Conservation (phyloP, 2,329 filamentous ascomycete species). For the Neonectria neomacrospora region DNA sequence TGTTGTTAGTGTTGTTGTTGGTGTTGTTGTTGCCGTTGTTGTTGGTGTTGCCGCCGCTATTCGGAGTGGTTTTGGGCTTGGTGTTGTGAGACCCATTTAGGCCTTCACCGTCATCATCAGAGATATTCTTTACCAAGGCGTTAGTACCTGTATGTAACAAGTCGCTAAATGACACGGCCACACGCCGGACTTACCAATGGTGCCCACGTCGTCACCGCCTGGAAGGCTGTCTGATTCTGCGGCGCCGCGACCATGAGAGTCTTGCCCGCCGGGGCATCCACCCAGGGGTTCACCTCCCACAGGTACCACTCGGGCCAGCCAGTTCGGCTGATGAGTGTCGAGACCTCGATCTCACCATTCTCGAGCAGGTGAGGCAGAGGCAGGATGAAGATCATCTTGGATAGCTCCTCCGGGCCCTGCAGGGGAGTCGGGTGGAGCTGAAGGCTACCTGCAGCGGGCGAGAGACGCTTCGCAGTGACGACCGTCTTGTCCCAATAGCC, state of each 20-base stretch:
- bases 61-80: not conserved
- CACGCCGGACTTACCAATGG: not conserved
- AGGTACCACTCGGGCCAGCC: not conserved
- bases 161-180: not conserved
- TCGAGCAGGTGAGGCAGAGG: not conserved
- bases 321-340: not conserved
- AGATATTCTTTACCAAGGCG: not conserved
- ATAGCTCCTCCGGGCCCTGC: not conserved
- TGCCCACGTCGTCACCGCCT: not conserved
- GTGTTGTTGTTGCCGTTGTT: not conserved
- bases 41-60: not conserved
- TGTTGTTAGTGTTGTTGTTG: not conserved
- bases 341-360: not conserved
- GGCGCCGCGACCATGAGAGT: constrained; percentile 2
- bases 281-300: not conserved
- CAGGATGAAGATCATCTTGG: not conserved
- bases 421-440: not conserved
- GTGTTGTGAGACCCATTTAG: not conserved
- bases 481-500: not conserved
- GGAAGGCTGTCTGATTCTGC: not conserved
- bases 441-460: not conserved
- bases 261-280: not conserved
- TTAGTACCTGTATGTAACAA: not conserved
- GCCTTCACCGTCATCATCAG: not conserved
- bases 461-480: not conserved